These are phyloP conservation scores for Geosmithia morbida DNA, from an alignment of 2,329 filamentous ascomycete genomes.

Conservation along the genomic window DNA sequence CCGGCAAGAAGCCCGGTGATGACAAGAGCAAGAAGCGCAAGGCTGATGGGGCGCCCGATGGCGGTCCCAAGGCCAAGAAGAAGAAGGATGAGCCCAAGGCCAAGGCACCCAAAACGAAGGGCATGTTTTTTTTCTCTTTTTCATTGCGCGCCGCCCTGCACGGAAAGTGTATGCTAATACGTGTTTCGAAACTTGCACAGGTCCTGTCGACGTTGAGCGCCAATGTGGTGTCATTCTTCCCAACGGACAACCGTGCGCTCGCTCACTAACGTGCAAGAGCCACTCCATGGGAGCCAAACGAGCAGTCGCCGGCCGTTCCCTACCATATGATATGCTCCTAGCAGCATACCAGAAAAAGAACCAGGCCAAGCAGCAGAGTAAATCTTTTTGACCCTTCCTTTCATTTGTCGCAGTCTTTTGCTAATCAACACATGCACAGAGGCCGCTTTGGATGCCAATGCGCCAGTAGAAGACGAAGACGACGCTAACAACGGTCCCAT, in stretches of 20 bases:
- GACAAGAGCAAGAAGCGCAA: conserved; percentile 65
- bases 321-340: conserved; percentile 87
- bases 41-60: conserved; percentile 62
- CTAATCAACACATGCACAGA: conserved; percentile 40
- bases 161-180: background rate
- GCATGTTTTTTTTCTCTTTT: conserved; percentile 17
- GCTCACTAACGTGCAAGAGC: conserved; percentile 85
- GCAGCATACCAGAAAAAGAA: conserved; percentile 94
- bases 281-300: conserved; percentile 93
- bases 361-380: conserved; percentile 93
- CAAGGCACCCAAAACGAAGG: conserved; percentile 75
- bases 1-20: conserved; percentile 47
- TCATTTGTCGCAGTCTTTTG: background rate
- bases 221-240: conserved; percentile 81
- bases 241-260: conserved; percentile 75
- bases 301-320: conserved; percentile 69
- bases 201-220: conserved; percentile 84
- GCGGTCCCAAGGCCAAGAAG: conserved; percentile 78
- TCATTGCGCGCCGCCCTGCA: background rate
- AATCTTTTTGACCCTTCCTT: conserved; percentile 17
- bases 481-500: conserved; percentile 68
- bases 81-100: conserved; percentile 86
- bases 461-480: conserved; percentile 74
- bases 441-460: conserved; percentile 87
- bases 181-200: conserved; percentile 21